Conservation (phyloP, 805 yeast genomes). For the Candida lessepsii region DNA sequence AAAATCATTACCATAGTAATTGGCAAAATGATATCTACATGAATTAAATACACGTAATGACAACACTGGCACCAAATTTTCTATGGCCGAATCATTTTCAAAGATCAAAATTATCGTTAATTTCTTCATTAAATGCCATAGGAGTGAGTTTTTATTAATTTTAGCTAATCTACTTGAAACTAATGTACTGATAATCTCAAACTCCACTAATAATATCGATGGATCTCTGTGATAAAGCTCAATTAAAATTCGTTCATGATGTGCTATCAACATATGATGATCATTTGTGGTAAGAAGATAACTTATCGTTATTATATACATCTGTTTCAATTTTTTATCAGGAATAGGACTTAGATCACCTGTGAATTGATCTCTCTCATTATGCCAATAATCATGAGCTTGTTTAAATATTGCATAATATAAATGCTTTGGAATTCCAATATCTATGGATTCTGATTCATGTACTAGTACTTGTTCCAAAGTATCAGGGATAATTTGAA, state of each 20-base stretch:
- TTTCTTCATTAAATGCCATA: conserved; percentile 36
- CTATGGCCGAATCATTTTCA: neutral
- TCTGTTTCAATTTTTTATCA: conserved; percentile 11
- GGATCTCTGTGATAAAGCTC: conserved; percentile 14
- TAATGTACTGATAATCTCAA: conserved; percentile 32
- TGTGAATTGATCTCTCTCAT: neutral
- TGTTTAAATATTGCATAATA: conserved; percentile 32
- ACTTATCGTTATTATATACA: conserved; percentile 33
- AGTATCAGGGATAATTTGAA: neutral
- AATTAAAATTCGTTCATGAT: conserved; percentile 27
- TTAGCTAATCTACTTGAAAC: conserved; percentile 27
- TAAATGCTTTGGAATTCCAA: conserved; percentile 31
- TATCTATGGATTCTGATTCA: conserved; percentile 20
- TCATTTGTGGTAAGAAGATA: conserved; percentile 39
- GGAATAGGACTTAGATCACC: neutral
- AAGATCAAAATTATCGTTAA: conserved; percentile 11
- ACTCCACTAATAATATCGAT: conserved; percentile 18
- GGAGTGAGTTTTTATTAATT: conserved; percentile 40
- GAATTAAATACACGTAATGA: conserved; percentile 25
- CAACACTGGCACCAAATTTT: neutral
- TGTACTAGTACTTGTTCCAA: conserved; percentile 7
- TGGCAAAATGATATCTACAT: conserved; percentile 35
- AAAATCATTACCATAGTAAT: conserved; percentile 37
- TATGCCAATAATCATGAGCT: conserved; percentile 31
- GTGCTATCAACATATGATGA: conserved; percentile 27